phyloP scores from a whole-genome alignment of 2,329 filamentous ascomycete genomes.

The Fusarium poae region DNA sequence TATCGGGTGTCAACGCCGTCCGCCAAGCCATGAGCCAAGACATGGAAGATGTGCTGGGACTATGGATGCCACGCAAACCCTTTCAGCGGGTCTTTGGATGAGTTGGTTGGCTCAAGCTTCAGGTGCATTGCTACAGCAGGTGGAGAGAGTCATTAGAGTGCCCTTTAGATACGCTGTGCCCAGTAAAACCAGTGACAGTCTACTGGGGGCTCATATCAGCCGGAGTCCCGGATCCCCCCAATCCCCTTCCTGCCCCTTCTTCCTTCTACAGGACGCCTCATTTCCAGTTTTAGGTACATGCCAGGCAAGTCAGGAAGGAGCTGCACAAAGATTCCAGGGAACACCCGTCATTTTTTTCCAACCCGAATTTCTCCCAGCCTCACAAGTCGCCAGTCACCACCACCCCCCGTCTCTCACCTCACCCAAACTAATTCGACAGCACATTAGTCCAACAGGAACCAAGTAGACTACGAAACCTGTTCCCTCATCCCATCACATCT shows the following conservation, averaged over 20 bases:
- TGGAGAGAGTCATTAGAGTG: constrained; percentile 31
- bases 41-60: constrained; percentile 14
- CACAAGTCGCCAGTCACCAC: constrained; percentile 32
- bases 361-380: constrained; percentile 45
- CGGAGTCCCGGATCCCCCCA: constrained; percentile 16
- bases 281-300: constrained; percentile 49
- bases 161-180: constrained; percentile 26
- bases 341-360: constrained; percentile 42
- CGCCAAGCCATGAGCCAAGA: constrained; percentile 39
- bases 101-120: constrained; percentile 8
- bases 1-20: constrained; percentile 33
- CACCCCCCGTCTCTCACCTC: constrained; percentile 24
- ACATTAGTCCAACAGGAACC: constrained; percentile 26
- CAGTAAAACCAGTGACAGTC: constrained; percentile 31
- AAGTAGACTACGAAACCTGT: constrained; percentile 23
- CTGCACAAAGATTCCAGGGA: constrained; percentile 18
- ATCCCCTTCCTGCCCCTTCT: constrained; percentile 16
- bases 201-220: constrained; percentile 15
- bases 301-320: constrained; percentile 39
- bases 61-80: constrained; percentile 38
- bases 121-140: constrained; percentile 30
- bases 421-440: constrained; percentile 28
- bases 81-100: constrained; percentile 9
- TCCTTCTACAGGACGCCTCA: constrained; percentile 42
- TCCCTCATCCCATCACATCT: constrained; percentile 12